phyloP scores from a whole-genome alignment of 208 protist genomes.

The Histomonas meleagridis region DNA sequence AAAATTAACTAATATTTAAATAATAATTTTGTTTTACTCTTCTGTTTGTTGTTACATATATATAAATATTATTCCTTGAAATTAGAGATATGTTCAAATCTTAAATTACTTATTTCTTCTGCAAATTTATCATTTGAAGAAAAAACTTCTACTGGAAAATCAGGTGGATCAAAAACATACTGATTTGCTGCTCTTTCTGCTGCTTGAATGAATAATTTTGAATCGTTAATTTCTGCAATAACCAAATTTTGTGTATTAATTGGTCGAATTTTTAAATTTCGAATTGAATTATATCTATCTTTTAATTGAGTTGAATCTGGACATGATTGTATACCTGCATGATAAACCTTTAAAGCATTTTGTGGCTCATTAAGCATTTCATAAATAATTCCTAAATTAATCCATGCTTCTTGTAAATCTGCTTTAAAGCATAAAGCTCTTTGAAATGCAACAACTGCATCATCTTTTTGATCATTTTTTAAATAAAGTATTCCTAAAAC shows the following conservation, averaged over 20 bases:
- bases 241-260: neutral
- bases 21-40: too few relatives aligned
- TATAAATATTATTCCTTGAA: too few relatives aligned
- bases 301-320: neutral
- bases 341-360: neutral
- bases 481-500: conserved; percentile 3
- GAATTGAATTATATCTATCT: neutral
- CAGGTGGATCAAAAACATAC: neutral
- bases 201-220: neutral
- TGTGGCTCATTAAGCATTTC: neutral
- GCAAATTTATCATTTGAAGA: too few relatives aligned
- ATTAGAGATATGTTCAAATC: too few relatives aligned
- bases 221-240: neutral
- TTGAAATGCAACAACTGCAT: neutral
- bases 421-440: neutral
- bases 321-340: neutral
- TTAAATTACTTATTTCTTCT: too few relatives aligned
- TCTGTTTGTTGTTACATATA: too few relatives aligned
- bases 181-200: neutral
- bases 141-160: too few relatives aligned
- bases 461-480: conserved; percentile 6
- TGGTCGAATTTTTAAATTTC: neutral
- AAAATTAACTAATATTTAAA: too few relatives aligned
- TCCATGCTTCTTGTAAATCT: neutral
- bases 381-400: neutral